phyloP scores from a whole-genome alignment of 2,329 filamentous ascomycete species.

The Aspergillus ochraceus region DNA sequence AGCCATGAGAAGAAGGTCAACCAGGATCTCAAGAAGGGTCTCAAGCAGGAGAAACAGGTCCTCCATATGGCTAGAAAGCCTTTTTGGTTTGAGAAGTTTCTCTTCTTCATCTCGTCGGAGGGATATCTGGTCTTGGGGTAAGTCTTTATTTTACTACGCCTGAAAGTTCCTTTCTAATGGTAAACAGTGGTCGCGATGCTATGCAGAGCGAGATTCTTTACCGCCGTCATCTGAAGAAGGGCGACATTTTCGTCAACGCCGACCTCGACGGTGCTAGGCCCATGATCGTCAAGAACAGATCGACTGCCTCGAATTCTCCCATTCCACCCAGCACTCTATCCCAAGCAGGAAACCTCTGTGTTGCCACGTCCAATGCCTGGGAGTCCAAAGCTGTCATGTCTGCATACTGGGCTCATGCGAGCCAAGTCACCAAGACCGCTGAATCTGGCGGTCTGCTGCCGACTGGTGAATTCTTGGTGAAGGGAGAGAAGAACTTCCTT shows the following conservation, averaged over 20 bases:
- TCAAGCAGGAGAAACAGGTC: conserved; percentile 90
- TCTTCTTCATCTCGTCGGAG: conserved; percentile 93
- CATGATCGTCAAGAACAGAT: conserved; percentile 89
- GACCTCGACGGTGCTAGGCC: conserved; percentile 80
- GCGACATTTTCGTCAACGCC: conserved; percentile 89
- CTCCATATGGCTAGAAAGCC: conserved; percentile 78
- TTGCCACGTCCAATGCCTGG: conserved; percentile 88
- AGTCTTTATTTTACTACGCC: conserved; percentile 10
- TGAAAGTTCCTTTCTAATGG: conserved; percentile 6
- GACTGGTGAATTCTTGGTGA: conserved; percentile 75
- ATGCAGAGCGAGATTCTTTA: conserved; percentile 94
- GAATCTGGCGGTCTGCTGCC: conserved; percentile 77
- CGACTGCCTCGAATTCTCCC: conserved; percentile 73
- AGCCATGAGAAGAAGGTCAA: conserved; percentile 87
- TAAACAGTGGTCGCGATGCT: conserved; percentile 68
- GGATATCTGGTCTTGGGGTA: conserved; percentile 84
- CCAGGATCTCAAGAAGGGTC: conserved; percentile 77
- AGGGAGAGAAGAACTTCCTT: conserved; percentile 86
- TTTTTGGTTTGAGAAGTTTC: conserved; percentile 97
- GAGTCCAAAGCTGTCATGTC: conserved; percentile 95
- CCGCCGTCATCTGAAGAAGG: conserved; percentile 77
- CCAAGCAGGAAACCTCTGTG: conserved; percentile 81
- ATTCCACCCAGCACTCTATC: conserved; percentile 89
- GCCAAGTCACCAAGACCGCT: conserved; percentile 86
- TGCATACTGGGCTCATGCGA: conserved; percentile 90